Percentiles rank a stretch among this genome's conserved stretches.
These are phyloP conservation scores for Talaromyces pinophilus DNA, from an alignment of 2,329 filamentous ascomycete species.

Conservation along the genomic window DNA sequence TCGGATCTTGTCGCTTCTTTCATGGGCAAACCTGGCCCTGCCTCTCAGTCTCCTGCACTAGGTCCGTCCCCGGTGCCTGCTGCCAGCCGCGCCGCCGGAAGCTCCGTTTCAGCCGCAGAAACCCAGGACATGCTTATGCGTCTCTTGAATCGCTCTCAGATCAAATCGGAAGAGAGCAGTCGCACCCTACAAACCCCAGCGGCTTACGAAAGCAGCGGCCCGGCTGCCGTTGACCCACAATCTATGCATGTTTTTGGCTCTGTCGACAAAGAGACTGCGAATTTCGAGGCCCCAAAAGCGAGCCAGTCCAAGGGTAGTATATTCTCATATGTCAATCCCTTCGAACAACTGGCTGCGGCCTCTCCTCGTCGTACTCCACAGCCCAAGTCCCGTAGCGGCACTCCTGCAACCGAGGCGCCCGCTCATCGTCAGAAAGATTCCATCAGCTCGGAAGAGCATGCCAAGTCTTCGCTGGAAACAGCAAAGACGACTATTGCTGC, in stretches of 20 bases:
- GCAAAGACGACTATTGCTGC: not conserved
- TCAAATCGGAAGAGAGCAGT: slow-evolving; percentile 17
- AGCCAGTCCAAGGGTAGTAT: slow-evolving; percentile 48
- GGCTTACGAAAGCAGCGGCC: slow-evolving; percentile 21
- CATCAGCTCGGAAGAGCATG: slow-evolving; percentile 1
- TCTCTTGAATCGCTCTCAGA: slow-evolving; percentile 73
- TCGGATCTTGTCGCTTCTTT: slow-evolving; percentile 61
- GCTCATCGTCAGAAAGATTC: slow-evolving; percentile 28
- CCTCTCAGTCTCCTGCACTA: slow-evolving; percentile 31
- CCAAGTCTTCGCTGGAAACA: slow-evolving; percentile 22
- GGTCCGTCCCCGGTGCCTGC: slow-evolving; percentile 33
- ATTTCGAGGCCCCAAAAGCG: slow-evolving; percentile 44
- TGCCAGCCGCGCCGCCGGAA: slow-evolving; percentile 29
- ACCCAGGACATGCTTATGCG: slow-evolving; percentile 85
- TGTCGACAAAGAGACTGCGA: slow-evolving; percentile 29
- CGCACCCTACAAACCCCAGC: slow-evolving; percentile 10
- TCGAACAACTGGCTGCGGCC: slow-evolving; percentile 67
- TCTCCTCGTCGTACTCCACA: slow-evolving; percentile 62
- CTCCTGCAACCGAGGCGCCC: slow-evolving; percentile 40
- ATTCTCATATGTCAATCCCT: slow-evolving; percentile 73
- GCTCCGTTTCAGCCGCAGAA: slow-evolving; percentile 46
- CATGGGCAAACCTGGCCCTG: slow-evolving; percentile 48
- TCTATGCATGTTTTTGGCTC: slow-evolving; percentile 37
- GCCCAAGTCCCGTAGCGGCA: slow-evolving; percentile 41
- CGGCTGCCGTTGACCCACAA: slow-evolving; percentile 32